Evolutionary conservation across 192 early-diverging fungal species (phyloP).

Genomic region (Entomortierella chlamydospora): DNA sequence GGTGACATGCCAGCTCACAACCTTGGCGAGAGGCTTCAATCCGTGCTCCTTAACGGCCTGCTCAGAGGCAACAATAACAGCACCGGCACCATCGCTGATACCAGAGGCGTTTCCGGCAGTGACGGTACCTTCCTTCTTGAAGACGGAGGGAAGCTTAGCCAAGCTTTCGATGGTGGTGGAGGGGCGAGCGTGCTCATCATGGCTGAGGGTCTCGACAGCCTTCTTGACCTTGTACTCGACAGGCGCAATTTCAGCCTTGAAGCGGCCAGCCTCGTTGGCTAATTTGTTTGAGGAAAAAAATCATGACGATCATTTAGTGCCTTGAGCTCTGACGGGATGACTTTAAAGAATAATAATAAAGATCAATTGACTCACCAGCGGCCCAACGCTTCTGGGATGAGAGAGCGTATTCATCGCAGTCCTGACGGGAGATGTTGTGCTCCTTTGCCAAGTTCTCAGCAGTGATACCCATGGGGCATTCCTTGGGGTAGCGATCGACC

Average conservation of each 20-base stretch:
- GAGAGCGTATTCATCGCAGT: conserved; percentile 89
- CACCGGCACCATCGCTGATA: conserved; percentile 94
- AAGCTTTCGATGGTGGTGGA: conserved; percentile 83
- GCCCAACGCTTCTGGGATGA: conserved; percentile 91
- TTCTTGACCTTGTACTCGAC: conserved; percentile 87
- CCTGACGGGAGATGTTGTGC: conserved; percentile 83
- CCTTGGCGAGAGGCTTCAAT: conserved; percentile 86
- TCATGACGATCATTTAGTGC: not conserved
- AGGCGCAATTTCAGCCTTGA: conserved; percentile 85
- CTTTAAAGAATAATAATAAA: conserved; percentile 2
- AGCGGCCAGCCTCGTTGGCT: conserved; percentile 81
- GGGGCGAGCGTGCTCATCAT: conserved; percentile 94
- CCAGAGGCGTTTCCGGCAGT: conserved; percentile 97
- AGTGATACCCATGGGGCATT: conserved; percentile 93
- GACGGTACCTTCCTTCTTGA: conserved; percentile 90
- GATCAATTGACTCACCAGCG: conserved; percentile 56
- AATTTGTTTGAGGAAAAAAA: not conserved
- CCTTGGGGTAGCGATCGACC: conserved; percentile 86
- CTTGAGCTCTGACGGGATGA: not conserved
- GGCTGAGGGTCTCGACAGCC: conserved; percentile 72
- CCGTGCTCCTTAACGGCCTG: conserved; percentile 83
- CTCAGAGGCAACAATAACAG: conserved; percentile 87
- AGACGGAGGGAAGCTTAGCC: conserved; percentile 84
- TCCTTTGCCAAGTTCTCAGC: conserved; percentile 91
- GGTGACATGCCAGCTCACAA: conserved; percentile 85